These are phyloP conservation scores for Alternaria consortialis DNA, from an alignment of 2,329 filamentous ascomycete species.

Conservation along the genomic window DNA sequence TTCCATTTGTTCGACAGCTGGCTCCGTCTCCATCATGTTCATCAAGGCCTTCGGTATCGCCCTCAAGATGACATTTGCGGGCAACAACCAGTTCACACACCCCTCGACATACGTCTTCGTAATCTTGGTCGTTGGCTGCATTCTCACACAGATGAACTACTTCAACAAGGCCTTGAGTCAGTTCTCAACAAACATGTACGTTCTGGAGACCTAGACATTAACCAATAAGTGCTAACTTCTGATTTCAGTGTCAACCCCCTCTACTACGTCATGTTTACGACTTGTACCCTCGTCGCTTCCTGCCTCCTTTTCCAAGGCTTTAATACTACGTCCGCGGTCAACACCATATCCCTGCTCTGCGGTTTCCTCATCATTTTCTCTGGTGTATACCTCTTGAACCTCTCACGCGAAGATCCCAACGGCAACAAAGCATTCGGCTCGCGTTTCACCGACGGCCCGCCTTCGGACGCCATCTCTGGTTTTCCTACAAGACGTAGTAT, in stretches of 20 bases:
- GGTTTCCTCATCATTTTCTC: constrained; percentile 96
- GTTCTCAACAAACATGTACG: constrained; percentile 96
- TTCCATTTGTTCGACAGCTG: constrained; percentile 96
- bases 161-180: constrained; percentile 98
- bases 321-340: constrained; percentile 91
- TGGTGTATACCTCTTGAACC: constrained; percentile 92
- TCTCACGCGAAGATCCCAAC: constrained; percentile 91
- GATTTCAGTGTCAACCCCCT: constrained; percentile 82
- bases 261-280: constrained; percentile 98
- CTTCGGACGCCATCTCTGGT: constrained; percentile 89
- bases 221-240: constrained; percentile 14
- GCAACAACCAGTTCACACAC: constrained; percentile 94
- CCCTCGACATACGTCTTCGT: constrained; percentile 97
- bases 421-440: constrained; percentile 69
- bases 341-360: constrained; percentile 89
- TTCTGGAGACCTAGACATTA: constrained; percentile 20
- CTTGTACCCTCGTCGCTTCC: constrained; percentile 89
- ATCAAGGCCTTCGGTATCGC: constrained; percentile 99
- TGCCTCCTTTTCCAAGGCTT: constrained; percentile 97
- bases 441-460: constrained; percentile 74
- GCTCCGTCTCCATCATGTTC: constrained; percentile 98
- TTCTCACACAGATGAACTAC: constrained; percentile 99
- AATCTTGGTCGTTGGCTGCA: constrained; percentile 91
- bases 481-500: constrained; percentile 92
- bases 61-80: constrained; percentile 89